Conservation (phyloP, 169 alveolate genomes). For the Eimeria maxima region DNA sequence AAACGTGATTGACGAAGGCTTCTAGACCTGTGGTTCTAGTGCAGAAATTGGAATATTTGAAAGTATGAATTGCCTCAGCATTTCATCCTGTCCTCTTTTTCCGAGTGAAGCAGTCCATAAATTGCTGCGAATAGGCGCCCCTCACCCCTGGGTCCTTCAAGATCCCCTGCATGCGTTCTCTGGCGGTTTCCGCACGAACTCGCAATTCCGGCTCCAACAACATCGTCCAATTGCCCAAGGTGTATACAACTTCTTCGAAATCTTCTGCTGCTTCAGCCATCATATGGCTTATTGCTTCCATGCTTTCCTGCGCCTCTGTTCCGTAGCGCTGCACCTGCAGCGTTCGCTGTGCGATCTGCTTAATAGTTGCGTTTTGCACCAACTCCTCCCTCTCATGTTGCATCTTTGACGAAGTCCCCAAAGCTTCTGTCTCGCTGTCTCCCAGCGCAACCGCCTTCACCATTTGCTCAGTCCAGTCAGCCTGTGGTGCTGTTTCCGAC, state of each 20-base stretch:
- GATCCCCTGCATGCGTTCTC: slow-evolving; percentile 55
- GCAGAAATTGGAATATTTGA: neutral
- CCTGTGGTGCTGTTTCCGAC: neutral
- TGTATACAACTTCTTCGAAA: slow-evolving; percentile 59
- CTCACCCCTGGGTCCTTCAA: slow-evolving; percentile 81
- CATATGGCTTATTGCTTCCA: slow-evolving; percentile 17
- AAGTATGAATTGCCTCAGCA: neutral
- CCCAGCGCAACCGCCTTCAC: neutral
- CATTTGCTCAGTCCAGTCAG: neutral
- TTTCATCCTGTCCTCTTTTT: neutral
- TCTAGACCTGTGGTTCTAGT: neutral
- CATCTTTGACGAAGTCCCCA: neutral
- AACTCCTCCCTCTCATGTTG: neutral
- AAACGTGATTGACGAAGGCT: neutral
- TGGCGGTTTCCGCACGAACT: slow-evolving; percentile 41
- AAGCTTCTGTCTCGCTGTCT: neutral
- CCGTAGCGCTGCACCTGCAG: slow-evolving; percentile 10
- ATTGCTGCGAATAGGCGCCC: neutral
- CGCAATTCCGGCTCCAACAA: slow-evolving; percentile 63
- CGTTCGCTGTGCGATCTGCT: neutral
- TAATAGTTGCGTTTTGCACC: neutral
- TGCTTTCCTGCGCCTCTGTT: slow-evolving; percentile 2
- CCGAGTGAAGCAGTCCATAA: neutral
- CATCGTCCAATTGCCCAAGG: slow-evolving; percentile 79
- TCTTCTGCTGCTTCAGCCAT: slow-evolving; percentile 27